Evolutionary conservation across 1,284 basidiomycete genomes (phyloP), one percentile per base, ranked within the genome.

Genomic region (Malassezia restricta): DNA sequence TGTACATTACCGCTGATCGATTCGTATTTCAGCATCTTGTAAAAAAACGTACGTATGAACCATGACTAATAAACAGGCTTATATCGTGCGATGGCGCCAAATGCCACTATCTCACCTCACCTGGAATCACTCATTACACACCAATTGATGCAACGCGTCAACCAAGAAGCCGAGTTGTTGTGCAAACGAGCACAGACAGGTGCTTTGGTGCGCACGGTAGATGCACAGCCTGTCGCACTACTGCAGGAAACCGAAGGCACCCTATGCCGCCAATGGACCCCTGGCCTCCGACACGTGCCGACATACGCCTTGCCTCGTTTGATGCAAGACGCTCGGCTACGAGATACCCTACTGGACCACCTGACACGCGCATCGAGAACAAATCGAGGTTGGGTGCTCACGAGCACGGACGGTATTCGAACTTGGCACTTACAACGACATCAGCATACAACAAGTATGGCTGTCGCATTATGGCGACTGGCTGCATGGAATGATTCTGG

Each of bases 131-230:
- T 54, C 39, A 40, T 58, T 17, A 51, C 49, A 14, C 15, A 46
- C 37, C 57, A 55, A 43, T 40, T 58, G 12, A 48, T 51, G 39
- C 37, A 48, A 38, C 53, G 57, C 5, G 49, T 58, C 4, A 40
- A 49, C 5, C 57, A 58, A 37, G 57, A 58, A 37, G 49, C 49
- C 12, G 49, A 54, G 40, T 41, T 55, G 12, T 43, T 58, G 12
- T n/a, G 24, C 15, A 45, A 29, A 3, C 51, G 52, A 12, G 20
- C 27, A 40, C 31, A 31, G 27, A 33, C 47, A n/a, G 11, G 40
- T 7, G 39, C 46, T 6, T 48, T 48, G 30, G 6, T 8, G 15
- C 2, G 5, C 3, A 24, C 4, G 20, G 20, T 24, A 24, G 39
- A n/a, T 15, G 24, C 7, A 27, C 15, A 5, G 41, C 41, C 24